phyloP scores from a whole-genome alignment of 352 stramenopile genomes.

The Phytophthora hibernalis region DNA sequence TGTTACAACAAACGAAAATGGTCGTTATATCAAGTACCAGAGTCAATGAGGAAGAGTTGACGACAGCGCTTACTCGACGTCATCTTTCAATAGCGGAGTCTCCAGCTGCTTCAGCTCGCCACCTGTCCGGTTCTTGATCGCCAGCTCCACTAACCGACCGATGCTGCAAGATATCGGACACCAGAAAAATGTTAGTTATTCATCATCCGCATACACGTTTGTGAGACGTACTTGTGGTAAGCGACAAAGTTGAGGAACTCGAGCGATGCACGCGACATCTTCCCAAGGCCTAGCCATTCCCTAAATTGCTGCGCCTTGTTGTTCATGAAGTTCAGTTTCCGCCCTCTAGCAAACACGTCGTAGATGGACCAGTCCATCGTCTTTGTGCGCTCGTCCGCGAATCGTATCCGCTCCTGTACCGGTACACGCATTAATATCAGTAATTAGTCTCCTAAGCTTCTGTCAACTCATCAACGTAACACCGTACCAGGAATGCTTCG shows the following conservation, averaged over 20 bases:
- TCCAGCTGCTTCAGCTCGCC: constrained; percentile 62
- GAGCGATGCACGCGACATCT: constrained; percentile 73
- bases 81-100: constrained; percentile 56
- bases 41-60: background rate
- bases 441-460: constrained; percentile 10
- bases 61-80: constrained; percentile 60
- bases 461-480: background rate
- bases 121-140: constrained; percentile 76
- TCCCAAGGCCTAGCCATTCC: constrained; percentile 72
- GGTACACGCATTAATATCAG: background rate
- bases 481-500: constrained; percentile 65
- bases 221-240: constrained; percentile 81
- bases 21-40: background rate
- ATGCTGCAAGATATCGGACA: constrained; percentile 51
- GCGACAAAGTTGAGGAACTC: constrained; percentile 90
- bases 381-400: constrained; percentile 84
- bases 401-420: constrained; percentile 86
- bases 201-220: background rate
- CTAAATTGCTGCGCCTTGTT: constrained; percentile 71
- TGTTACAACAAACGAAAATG: constrained; percentile 4
- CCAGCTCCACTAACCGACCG: constrained; percentile 77
- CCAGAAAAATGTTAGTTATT: background rate
- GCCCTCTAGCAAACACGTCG: constrained; percentile 77
- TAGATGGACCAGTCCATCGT: constrained; percentile 88
- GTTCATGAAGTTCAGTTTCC: constrained; percentile 88